Evolutionary conservation across 192 early-diverging fungal species (phyloP).

Genomic region (Coemansia sp.): DNA sequence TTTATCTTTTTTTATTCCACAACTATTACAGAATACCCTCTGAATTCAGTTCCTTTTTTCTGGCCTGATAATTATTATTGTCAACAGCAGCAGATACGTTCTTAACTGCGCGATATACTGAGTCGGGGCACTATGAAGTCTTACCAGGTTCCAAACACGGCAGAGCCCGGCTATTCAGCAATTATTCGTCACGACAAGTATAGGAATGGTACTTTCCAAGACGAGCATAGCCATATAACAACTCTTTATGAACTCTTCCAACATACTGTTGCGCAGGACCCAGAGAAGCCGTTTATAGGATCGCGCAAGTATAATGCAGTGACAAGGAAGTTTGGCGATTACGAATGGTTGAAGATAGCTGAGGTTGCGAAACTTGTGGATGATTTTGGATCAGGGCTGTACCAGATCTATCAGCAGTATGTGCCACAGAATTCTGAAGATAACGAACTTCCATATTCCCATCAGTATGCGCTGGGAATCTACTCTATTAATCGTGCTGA

Average conservation of each 20-base stretch:
- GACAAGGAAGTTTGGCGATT: conserved; percentile 58
- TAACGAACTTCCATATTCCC: conserved; percentile 6
- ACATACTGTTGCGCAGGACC: conserved; percentile 41
- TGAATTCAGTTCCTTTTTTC: not conserved
- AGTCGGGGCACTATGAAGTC: conserved; percentile 17
- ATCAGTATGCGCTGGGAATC: conserved; percentile 60
- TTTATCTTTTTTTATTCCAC: not conserved
- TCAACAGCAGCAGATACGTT: not conserved
- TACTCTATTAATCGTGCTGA: conserved; percentile 77
- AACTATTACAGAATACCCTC: not conserved
- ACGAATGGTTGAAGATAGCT: conserved; percentile 65
- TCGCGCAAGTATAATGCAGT: conserved; percentile 58
- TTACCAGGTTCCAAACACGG: conserved; percentile 34
- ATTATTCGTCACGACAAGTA: conserved; percentile 27
- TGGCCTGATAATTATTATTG: not conserved
- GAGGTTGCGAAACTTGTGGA: conserved; percentile 60
- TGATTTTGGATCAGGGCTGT: conserved; percentile 68
- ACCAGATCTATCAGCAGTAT: conserved; percentile 58
- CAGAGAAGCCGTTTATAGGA: conserved; percentile 59
- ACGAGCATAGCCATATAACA: conserved; percentile 13
- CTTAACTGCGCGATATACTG: not conserved
- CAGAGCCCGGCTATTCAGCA: conserved; percentile 44
- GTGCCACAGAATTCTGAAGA: conserved; percentile 1
- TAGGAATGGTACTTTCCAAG: conserved; percentile 23
- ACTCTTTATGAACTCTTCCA: conserved; percentile 46